Conservation (phyloP, 2,329 filamentous ascomycete genomes). For the Fusarium sp. region DNA sequence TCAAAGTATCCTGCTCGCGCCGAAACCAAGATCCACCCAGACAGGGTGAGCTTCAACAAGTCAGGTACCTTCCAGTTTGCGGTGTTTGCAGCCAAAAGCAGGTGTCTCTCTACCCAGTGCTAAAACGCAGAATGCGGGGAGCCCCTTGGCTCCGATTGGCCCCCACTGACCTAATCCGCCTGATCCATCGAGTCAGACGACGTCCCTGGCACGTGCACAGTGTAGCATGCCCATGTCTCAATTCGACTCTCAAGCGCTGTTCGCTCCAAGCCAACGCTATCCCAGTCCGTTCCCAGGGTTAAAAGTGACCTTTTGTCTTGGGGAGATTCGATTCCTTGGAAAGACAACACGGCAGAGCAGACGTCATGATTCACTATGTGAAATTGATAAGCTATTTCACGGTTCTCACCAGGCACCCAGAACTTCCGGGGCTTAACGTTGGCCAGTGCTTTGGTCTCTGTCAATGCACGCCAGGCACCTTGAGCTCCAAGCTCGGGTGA, state of each 20-base stretch:
- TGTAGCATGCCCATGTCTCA: constrained; percentile 35
- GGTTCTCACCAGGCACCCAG: background rate
- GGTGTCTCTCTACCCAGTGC: constrained; percentile 31
- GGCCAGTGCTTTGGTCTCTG: constrained; percentile 10
- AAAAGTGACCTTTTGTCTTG: constrained; percentile 15
- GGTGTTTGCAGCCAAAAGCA: constrained; percentile 19
- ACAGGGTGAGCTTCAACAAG: constrained; percentile 32
- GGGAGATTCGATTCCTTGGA: constrained; percentile 26
- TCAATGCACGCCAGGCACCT: constrained; percentile 14
- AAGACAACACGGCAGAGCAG: constrained; percentile 11
- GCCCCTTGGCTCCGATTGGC: constrained; percentile 39
- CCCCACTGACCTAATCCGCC: constrained; percentile 38
- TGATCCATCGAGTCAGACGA: constrained; percentile 45
- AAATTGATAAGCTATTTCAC: constrained; percentile 8
- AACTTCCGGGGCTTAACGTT: background rate
- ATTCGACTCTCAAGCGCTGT: constrained; percentile 17
- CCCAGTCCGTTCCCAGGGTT: constrained; percentile 29
- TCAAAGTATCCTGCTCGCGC: constrained; percentile 27
- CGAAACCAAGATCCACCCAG: constrained; percentile 8
- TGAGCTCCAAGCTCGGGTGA: constrained; percentile 23
- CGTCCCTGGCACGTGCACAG: constrained; percentile 43
- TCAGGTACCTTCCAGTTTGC: constrained; percentile 33
- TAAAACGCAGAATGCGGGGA: constrained; percentile 40
- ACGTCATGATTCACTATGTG: constrained; percentile 31
- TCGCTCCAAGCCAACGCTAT: constrained; percentile 24